A percentile compares a stretch with the other conserved stretches of the same genome.
Conservation (phyloP, 129 eudicot genomes). For the Escallonia rubra region DNA sequence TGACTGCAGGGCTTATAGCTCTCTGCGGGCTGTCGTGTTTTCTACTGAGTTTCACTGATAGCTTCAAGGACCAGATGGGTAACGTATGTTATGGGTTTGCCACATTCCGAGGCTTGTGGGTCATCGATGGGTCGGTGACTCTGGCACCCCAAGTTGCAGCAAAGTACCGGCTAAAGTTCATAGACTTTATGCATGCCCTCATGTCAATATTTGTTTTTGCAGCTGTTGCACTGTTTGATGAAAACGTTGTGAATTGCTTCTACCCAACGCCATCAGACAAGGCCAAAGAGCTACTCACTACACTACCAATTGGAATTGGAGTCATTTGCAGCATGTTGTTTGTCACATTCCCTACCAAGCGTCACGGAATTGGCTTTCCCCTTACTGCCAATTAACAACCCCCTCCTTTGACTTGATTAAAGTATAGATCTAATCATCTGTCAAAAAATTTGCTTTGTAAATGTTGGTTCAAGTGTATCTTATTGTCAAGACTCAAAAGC, state of each 20-base stretch:
- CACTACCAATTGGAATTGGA: constrained; percentile 69
- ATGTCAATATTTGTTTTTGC: constrained; percentile 79
- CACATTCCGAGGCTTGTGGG: constrained; percentile 63
- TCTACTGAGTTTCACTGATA: constrained; percentile 66
- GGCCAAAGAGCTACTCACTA: constrained; percentile 53
- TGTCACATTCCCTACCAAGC: constrained; percentile 73
- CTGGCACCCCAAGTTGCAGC: constrained; percentile 53
- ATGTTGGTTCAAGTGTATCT: no score
- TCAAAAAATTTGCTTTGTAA: no score
- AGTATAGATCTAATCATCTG: background rate
- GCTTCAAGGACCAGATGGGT: constrained; percentile 70
- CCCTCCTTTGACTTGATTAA: background rate
- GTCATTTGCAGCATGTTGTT: constrained; percentile 70
- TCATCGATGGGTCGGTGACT: constrained; percentile 68
- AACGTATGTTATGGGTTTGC: constrained; percentile 72
- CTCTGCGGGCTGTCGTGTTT: constrained; percentile 69
- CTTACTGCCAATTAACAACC: constrained; percentile 27
- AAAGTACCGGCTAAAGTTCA: constrained; percentile 45
- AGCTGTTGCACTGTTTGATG: constrained; percentile 70
- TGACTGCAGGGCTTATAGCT: constrained; percentile 55
- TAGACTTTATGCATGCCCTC: constrained; percentile 77
- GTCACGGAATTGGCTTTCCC: constrained; percentile 94
- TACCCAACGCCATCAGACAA: constrained; percentile 69
- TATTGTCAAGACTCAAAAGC: no score
- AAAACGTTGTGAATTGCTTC: constrained; percentile 77